A percentile compares a stretch with the other conserved stretches of the same genome.
Evolutionary conservation across 768 basidiomycete genomes (phyloP).

Genomic region (Pleurotus sapidus): DNA sequence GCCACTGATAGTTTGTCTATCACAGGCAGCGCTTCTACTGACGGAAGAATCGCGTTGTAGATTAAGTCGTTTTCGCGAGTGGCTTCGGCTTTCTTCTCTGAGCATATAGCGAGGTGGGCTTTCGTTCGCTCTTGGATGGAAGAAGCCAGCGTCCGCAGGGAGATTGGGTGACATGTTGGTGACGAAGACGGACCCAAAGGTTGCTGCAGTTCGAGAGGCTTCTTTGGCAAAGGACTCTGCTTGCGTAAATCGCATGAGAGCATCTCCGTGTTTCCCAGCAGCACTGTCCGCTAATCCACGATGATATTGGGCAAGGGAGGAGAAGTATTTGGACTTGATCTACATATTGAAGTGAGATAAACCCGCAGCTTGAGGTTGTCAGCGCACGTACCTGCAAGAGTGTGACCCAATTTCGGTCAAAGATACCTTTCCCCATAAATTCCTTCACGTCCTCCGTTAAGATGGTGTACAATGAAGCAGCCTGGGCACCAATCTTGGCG

Average conservation of each 20-base stretch:
- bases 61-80: constrained; percentile 94
- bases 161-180: constrained; percentile 76
- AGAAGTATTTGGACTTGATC: constrained; percentile 92
- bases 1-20: constrained; percentile 86
- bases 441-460: constrained; percentile 94
- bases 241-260: constrained; percentile 73
- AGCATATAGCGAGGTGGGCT: constrained; percentile 71
- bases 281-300: constrained; percentile 76
- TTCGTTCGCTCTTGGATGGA: constrained; percentile 83
- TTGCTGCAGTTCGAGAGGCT: constrained; percentile 62
- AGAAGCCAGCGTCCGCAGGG: constrained; percentile 79
- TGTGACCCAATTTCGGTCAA: constrained; percentile 92
- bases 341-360: constrained; percentile 25
- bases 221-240: constrained; percentile 85
- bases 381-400: constrained; percentile 63
- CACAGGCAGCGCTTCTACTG: constrained; percentile 70
- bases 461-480: constrained; percentile 75
- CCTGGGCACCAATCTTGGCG: constrained; percentile 81
- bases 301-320: constrained; percentile 83
- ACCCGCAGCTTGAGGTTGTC: not conserved
- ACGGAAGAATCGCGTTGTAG: constrained; percentile 87
- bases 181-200: constrained; percentile 70
- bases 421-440: constrained; percentile 93
- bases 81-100: constrained; percentile 73
- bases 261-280: constrained; percentile 81